Conservation (phyloP, 352 stramenopile species). For the Pythium oligandrum region DNA sequence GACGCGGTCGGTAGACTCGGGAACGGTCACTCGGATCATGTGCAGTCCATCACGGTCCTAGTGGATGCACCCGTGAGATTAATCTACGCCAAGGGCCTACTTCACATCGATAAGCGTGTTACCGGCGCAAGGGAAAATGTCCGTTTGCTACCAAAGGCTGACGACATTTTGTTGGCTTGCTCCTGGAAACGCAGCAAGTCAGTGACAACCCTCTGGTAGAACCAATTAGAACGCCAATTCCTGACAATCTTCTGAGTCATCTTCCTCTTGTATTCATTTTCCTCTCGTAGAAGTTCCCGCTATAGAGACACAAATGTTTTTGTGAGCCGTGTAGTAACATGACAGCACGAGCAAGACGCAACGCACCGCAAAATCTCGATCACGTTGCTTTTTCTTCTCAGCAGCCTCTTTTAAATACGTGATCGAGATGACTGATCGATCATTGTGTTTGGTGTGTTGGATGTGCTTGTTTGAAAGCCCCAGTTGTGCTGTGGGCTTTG, state of each 20-base stretch:
- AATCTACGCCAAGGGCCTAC: no score
- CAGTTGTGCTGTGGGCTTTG: slow-evolving; percentile 10
- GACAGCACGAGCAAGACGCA: background rate
- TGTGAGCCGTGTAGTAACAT: background rate
- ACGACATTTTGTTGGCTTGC: slow-evolving; percentile 77
- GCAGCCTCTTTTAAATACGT: slow-evolving; percentile 46
- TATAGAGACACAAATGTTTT: slow-evolving; percentile 10
- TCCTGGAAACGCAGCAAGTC: slow-evolving; percentile 22
- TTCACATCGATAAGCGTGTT: background rate
- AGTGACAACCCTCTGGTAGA: background rate
- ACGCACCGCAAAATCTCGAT: slow-evolving; percentile 63
- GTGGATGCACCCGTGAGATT: no score
- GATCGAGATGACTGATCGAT: slow-evolving; percentile 43
- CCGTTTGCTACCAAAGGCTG: slow-evolving; percentile 31
- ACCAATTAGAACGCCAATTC: background rate
- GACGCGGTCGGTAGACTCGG: slow-evolving; percentile 31
- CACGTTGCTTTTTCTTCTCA: slow-evolving; percentile 64
- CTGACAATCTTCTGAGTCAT: slow-evolving; percentile 63
- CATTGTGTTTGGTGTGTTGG: slow-evolving; percentile 6
- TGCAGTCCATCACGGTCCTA: slow-evolving; percentile 66
- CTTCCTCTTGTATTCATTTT: slow-evolving; percentile 66
- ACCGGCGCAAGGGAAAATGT: slow-evolving; percentile 48
- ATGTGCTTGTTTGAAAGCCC: background rate
- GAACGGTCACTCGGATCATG: slow-evolving; percentile 56
- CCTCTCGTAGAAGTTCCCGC: slow-evolving; percentile 53